phyloP scores from a whole-genome alignment of 1,284 basidiomycete species.

The Hortiboletus rubellus region DNA sequence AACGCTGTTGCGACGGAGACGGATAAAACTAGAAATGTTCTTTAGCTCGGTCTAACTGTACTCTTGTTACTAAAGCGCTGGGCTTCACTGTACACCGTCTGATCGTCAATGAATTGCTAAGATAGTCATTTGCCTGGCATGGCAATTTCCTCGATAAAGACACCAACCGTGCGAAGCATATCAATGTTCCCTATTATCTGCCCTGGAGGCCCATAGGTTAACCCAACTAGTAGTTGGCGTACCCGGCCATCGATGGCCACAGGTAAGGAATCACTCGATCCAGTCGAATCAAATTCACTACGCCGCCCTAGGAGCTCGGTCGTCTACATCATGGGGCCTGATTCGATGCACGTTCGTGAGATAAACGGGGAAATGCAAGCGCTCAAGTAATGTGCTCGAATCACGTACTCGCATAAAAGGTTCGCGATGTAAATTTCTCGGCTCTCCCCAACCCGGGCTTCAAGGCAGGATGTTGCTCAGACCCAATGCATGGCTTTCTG shows the following conservation, averaged over 20 bases:
- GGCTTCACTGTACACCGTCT: neutral
- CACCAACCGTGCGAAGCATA: neutral
- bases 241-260: neutral
- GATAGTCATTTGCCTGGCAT: constrained; percentile 12
- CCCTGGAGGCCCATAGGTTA: neutral
- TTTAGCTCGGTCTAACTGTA: constrained; percentile 18
- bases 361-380: neutral
- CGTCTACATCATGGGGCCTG: neutral
- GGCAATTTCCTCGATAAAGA: neutral
- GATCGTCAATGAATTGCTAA: constrained; percentile 12
- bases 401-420: constrained; percentile 18
- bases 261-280: neutral
- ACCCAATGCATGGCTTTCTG: neutral
- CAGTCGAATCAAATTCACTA: neutral
- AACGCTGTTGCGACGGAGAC: neutral
- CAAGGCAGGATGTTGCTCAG: constrained; percentile 12
- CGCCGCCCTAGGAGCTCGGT: too few relatives aligned
- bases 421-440: neutral
- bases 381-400: neutral
- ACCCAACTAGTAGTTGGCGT: too few relatives aligned
- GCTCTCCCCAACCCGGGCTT: neutral
- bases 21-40: constrained; percentile 11
- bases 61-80: neutral
- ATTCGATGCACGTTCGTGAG: constrained; percentile 21
- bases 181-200: too few relatives aligned